Conservation (phyloP, 2,329 filamentous ascomycete genomes). For the Ophiostoma himal-ulmi region DNA sequence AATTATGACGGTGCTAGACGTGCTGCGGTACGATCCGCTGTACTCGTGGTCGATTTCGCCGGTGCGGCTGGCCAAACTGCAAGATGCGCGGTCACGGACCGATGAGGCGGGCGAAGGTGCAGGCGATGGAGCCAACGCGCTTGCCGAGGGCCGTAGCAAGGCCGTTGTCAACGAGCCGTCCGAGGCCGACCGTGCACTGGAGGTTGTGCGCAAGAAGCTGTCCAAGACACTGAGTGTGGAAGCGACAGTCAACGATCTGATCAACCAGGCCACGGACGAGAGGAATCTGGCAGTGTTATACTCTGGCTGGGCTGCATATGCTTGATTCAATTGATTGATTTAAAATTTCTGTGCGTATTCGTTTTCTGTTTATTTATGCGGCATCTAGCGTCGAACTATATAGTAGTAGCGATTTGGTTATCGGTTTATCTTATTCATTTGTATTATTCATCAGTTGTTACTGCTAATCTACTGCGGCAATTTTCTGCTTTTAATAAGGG, state of each 20-base stretch:
- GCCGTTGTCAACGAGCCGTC: slow-evolving; percentile 49
- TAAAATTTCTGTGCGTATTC: background rate
- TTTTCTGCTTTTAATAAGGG: background rate
- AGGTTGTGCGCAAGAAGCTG: slow-evolving; percentile 92
- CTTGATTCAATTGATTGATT: slow-evolving; percentile 8
- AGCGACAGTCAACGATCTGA: slow-evolving; percentile 93
- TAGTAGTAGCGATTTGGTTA: background rate
- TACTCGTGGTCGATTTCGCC: slow-evolving; percentile 91
- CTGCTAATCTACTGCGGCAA: background rate
- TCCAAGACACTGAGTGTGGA: slow-evolving; percentile 89
- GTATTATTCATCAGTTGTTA: background rate
- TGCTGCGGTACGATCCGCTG: slow-evolving; percentile 93
- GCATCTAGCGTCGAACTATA: background rate
- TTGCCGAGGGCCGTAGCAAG: slow-evolving; percentile 36
- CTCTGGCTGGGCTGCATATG: slow-evolving; percentile 47
- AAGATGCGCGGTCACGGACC: slow-evolving; percentile 48
- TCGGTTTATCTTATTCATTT: background rate
- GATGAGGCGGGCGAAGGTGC: slow-evolving; percentile 38
- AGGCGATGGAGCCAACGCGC: slow-evolving; percentile 27
- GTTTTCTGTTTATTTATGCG: background rate
- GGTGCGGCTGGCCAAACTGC: slow-evolving; percentile 57
- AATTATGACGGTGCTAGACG: slow-evolving; percentile 98
- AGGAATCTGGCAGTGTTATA: slow-evolving; percentile 87
- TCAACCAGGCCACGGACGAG: slow-evolving; percentile 92
- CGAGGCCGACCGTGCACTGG: slow-evolving; percentile 86